Conservation (phyloP, 805 yeast genomes). For the Wickerhamomyces bovis region DNA sequence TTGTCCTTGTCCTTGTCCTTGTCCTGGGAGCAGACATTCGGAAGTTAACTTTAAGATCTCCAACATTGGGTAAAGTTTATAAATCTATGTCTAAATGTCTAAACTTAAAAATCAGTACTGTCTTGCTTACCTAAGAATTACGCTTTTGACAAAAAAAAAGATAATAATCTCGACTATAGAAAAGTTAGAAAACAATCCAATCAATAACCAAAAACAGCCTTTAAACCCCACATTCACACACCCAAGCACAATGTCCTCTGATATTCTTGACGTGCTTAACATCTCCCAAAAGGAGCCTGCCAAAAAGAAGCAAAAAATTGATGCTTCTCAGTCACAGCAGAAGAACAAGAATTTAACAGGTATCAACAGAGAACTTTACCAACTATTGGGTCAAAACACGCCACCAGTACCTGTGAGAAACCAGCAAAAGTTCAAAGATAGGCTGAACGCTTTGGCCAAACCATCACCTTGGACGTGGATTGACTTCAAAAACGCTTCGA, state of each 20-base stretch:
- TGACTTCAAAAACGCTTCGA: slow-evolving; percentile 50
- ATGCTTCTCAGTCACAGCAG: slow-evolving; percentile 3
- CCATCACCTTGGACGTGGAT: slow-evolving; percentile 81
- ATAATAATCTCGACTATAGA: too few relatives aligned
- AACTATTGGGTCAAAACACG: slow-evolving; percentile 83
- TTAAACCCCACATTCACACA: background rate
- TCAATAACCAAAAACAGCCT: background rate
- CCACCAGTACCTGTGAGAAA: slow-evolving; percentile 70
- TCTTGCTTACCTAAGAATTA: background rate
- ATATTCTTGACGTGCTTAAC: slow-evolving; percentile 72
- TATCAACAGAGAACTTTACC: slow-evolving; percentile 85
- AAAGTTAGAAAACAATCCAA: background rate
- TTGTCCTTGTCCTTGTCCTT: too few relatives aligned
- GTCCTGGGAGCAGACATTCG: too few relatives aligned
- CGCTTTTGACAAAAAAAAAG: background rate
- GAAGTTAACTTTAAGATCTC: too few relatives aligned
- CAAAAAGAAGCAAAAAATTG: slow-evolving; percentile 28
- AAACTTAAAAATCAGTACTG: background rate
- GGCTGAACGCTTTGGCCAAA: slow-evolving; percentile 51
- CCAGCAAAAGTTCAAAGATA: slow-evolving; percentile 53
- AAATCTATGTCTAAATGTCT: too few relatives aligned
- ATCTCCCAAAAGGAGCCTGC: slow-evolving; percentile 28
- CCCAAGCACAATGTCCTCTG: slow-evolving; percentile 35
- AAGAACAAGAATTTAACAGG: slow-evolving; percentile 42
- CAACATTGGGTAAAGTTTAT: too few relatives aligned